Evolutionary conservation across 495 filamentous ascomycete genomes (phyloP), one percentile per base, ranked within the genome.

Genomic region (Tuber calosporum): DNA sequence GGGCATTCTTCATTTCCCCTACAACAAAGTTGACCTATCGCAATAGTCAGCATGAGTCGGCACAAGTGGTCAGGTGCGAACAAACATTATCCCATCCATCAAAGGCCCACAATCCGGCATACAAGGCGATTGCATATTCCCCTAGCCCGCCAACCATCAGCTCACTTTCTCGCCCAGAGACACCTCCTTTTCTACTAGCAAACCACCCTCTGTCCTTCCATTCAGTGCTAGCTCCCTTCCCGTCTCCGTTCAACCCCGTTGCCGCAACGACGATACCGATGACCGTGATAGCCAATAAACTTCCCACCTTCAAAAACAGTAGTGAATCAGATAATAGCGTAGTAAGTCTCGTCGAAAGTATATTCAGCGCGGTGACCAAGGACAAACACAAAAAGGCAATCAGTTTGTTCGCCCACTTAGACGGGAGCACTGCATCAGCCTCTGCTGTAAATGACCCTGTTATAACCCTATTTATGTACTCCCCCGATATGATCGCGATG

Each of bases 11-110:
- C 85, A 99, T 97, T 84, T 99, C 95, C 76, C 93, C 95, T 0
- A 94, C 91, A 19, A 99, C 95, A 81, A 97, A 98, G 83, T 97
- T 99, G 73, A 94, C 94, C 93, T 96, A 77, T 15, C 19, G 68
- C 48, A 36, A 37, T 26, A 66, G 70, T 70, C 74, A 80, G 79
- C 66, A 38, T 71, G 58, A 67, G 67, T 67, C 34, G 30, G 22
- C 45, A 62, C 58, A 38, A 45, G 43, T 26, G 26, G 53, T 69
- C 45, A 53, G 30, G n/a, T 72, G 11, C 72, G 73, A 75, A 85
- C 91, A 84, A 83, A 95, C 94, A 83, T 99, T 99, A 81, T 99
- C 95, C 95, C 95, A 99, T 30, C 95, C 95, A 80, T 99, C 95
- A 83, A 94, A 99, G 3, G 95, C 95, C 95, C 95, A 99, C 2